A percentile compares a stretch with the other conserved stretches of the same genome.
phyloP scores from a whole-genome alignment of 2,329 filamentous ascomycete genomes.

The Arthrobotrys iridis region DNA sequence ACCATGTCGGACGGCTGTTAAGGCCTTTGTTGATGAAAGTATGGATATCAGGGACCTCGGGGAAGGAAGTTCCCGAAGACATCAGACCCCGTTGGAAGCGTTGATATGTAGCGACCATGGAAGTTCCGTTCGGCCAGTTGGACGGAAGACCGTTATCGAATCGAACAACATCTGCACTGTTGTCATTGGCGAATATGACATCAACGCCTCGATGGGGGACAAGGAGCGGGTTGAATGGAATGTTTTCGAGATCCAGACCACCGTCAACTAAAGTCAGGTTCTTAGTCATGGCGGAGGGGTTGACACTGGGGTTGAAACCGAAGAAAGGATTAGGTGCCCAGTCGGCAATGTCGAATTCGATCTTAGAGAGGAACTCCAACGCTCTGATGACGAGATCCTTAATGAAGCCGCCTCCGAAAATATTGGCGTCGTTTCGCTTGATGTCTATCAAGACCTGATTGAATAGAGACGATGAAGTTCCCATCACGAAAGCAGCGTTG shows the following conservation, averaged over 20 bases:
- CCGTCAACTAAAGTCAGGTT: conserved; percentile 80
- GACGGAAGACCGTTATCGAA: conserved; percentile 58
- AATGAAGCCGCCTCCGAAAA: conserved; percentile 63
- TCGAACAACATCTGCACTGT: conserved; percentile 75
- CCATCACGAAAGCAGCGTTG: conserved; percentile 83
- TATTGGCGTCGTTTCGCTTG: conserved; percentile 64
- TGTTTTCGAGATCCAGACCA: conserved; percentile 79
- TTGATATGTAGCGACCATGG: conserved; percentile 77
- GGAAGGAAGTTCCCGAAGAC: conserved; percentile 77
- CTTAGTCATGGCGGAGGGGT: conserved; percentile 67
- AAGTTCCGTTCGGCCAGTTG: conserved; percentile 81
- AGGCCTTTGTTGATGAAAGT: conserved; percentile 81
- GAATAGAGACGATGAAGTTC: conserved; percentile 85
- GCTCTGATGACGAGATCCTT: conserved; percentile 66
- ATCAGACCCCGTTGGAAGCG: conserved; percentile 65
- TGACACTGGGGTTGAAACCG: conserved; percentile 70
- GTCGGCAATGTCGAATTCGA: conserved; percentile 77
- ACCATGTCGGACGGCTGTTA: conserved; percentile 79
- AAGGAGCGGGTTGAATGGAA: conserved; percentile 80
- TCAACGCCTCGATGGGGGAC: conserved; percentile 77
- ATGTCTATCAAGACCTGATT: conserved; percentile 78
- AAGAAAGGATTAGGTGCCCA: conserved; percentile 81
- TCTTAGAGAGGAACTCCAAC: conserved; percentile 67
- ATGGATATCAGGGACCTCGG: conserved; percentile 75
- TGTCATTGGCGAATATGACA: conserved; percentile 82